phyloP scores from a whole-genome alignment of 116 monocot genomes.

The Posidonia oceanica region DNA sequence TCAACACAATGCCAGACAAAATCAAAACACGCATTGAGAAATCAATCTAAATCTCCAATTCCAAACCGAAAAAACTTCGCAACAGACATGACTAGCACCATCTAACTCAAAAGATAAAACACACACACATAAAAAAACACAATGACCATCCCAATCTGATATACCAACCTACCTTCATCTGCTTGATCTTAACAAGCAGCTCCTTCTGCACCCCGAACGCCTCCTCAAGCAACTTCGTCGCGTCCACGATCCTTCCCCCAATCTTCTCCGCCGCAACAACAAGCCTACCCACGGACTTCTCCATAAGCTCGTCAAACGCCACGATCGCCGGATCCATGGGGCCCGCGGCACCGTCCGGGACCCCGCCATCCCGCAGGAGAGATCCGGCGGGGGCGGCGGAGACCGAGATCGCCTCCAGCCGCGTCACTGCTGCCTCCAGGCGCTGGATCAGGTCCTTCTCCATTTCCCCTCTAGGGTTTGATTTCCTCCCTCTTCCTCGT shows the following conservation, averaged over 20 bases:
- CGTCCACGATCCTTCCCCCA: slow-evolving; percentile 51
- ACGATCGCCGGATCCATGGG: slow-evolving; percentile 35
- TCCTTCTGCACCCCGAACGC: slow-evolving; percentile 47
- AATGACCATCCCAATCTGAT: background rate
- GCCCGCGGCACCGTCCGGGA: slow-evolving; percentile 3
- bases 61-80: too few relatives aligned
- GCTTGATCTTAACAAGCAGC: slow-evolving; percentile 44
- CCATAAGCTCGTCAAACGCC: slow-evolving; percentile 44
- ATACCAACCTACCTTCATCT: slow-evolving; percentile 25
- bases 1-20: too few relatives aligned
- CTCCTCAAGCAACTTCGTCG: slow-evolving; percentile 37
- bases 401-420: slow-evolving; percentile 29
- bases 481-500: background rate
- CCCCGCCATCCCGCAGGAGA: background rate
- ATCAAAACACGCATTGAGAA: too few relatives aligned
- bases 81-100: too few relatives aligned
- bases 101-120: too few relatives aligned
- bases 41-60: too few relatives aligned
- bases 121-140: background rate
- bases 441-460: slow-evolving; percentile 29
- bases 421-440: slow-evolving; percentile 35
- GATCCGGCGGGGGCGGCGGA: background rate
- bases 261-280: slow-evolving; percentile 35
- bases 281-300: slow-evolving; percentile 22
- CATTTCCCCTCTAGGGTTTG: slow-evolving; percentile 7